Base-by-base conservation (phyloP, 805 yeast species). In the Candida koratica region DNA sequence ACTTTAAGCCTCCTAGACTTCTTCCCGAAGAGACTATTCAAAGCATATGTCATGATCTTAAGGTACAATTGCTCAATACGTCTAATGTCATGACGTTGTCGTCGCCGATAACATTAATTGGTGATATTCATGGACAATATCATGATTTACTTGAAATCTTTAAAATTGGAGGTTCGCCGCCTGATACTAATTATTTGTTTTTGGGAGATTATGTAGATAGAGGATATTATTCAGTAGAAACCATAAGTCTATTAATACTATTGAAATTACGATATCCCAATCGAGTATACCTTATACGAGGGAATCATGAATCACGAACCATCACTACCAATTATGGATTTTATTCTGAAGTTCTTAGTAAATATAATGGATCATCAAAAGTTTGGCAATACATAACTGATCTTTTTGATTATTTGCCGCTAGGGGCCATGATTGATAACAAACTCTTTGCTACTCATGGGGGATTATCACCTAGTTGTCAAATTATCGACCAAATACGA, bases 261-360 rank as follows among this genome's bases (percentile, higher is more conserved):
- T 63, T 93, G 45, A 90, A 89, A 56, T 69, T 94, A 41, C 72
- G 97, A 48, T 89, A 86, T 55, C 99, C 99, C 0, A 69, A 73
- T 17, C 67, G 99, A 29, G 81, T 93, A 3, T 79, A 76, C 48
- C 64, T 93, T 35, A 77, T 93, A 6, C 68, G 99, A 38, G 99
- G 99, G 9, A 93, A 93, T 55, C 99, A 93, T 57, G 99, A 93
- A 60, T 84, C 95, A 1, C 68, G 99, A 34, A 97, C 95, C 37
- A 90, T 93, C 49, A 94, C 98, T 5, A 96, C 95, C 46, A 86
- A 89, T 56, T 93, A 93, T 54, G 99, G 99, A 2, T 93, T 93
- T 54, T 93, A 93, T 55, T 79, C 96, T 0, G 99, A 93, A 60
- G 93, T 97, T 47, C 67, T 87, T 43, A 77, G 87, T 36, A 93